Percentiles rank a stretch among this genome's conserved stretches.
Evolutionary conservation across 257 asterid species (phyloP).

Genomic region (Scutellaria barbata): DNA sequence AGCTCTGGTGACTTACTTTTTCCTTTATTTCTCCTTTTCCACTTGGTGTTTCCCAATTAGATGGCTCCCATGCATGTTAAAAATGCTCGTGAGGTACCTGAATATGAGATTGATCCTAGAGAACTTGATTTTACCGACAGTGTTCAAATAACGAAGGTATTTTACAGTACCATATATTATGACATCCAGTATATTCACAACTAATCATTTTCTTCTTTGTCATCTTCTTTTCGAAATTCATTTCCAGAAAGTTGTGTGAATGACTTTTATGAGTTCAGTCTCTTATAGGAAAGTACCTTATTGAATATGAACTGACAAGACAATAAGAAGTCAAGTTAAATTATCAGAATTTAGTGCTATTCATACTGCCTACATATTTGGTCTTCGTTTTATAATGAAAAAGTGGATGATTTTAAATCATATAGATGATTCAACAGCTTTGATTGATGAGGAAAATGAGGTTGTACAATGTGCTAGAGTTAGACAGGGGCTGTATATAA

Average conservation of each 20-base stretch:
- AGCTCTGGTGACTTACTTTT: neutral
- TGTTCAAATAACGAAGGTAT: conserved; percentile 76
- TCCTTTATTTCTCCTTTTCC: conserved; percentile 3
- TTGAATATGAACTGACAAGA: neutral
- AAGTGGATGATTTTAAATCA: neutral
- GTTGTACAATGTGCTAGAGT: conserved; percentile 17
- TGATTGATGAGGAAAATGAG: conserved; percentile 4
- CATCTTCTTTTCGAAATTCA: conserved; percentile 5
- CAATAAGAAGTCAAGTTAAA: neutral
- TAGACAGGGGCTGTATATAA: neutral
- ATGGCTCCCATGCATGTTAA: conserved; percentile 88
- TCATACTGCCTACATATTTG: neutral
- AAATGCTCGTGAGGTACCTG: conserved; percentile 80
- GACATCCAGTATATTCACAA: neutral
- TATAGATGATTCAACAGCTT: neutral
- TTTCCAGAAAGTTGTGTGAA: conserved; percentile 11
- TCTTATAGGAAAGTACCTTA: neutral
- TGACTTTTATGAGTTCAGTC: conserved; percentile 13
- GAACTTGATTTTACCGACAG: conserved; percentile 88
- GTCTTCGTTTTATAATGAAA: neutral
- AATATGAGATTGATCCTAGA: conserved; percentile 78
- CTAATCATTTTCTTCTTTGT: conserved; percentile 3
- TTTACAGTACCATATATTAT: neutral
- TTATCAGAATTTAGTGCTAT: neutral
- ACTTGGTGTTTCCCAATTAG: conserved; percentile 42